These are phyloP conservation scores for Solioccasus polychromus DNA, from an alignment of 768 basidiomycete species.

Conservation along the genomic window DNA sequence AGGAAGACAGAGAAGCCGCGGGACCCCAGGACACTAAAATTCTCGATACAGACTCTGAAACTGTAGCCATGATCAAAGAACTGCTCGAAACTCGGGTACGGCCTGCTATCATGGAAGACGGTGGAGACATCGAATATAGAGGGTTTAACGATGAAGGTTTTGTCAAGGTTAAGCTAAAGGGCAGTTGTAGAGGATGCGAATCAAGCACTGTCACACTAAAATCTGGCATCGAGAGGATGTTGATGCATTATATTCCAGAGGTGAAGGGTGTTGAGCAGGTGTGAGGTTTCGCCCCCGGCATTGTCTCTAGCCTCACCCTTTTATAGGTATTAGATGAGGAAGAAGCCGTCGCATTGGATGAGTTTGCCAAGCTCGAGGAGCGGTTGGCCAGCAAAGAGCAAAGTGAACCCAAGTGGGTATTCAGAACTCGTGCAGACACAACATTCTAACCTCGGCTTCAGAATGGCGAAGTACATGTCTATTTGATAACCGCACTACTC, in stretches of 20 bases:
- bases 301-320: slow-evolving; percentile 6
- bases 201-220: slow-evolving; percentile 95
- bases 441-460: slow-evolving; percentile 28
- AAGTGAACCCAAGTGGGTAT: slow-evolving; percentile 46
- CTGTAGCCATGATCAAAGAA: slow-evolving; percentile 99
- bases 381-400: slow-evolving; percentile 49
- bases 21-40: slow-evolving; percentile 94
- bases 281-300: slow-evolving; percentile 3
- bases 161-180: slow-evolving; percentile 90
- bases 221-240: slow-evolving; percentile 96
- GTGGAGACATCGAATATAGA: slow-evolving; percentile 95
- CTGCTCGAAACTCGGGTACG: slow-evolving; percentile 91
- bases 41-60: slow-evolving; percentile 91
- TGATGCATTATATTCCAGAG: slow-evolving; percentile 98
- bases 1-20: slow-evolving; percentile 73
- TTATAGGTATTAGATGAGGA: slow-evolving; percentile 84
- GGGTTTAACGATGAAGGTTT: slow-evolving; percentile 83
- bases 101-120: slow-evolving; percentile 98
- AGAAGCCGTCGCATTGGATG: slow-evolving; percentile 80
- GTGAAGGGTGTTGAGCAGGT: slow-evolving; percentile 91
- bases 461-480: slow-evolving; percentile 85
- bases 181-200: slow-evolving; percentile 93
- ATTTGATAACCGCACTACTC: slow-evolving; percentile 35
- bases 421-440: background rate
- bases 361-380: slow-evolving; percentile 86